Evolutionary conservation across 2,329 filamentous ascomycete species (phyloP).

Genomic region (Arthroderma sp.): DNA sequence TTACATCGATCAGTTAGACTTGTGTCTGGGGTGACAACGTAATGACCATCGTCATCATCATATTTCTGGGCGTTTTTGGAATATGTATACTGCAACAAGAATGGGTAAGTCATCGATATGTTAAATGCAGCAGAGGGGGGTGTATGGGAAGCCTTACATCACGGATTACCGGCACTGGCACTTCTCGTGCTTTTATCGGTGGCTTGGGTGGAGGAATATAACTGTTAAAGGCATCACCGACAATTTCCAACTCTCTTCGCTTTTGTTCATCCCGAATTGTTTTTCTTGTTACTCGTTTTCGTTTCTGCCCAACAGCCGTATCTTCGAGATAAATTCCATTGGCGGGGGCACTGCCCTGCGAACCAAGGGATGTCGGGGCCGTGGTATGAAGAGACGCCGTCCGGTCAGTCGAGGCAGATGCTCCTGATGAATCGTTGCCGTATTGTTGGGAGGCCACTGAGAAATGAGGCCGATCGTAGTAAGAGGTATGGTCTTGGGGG

Average conservation of each 20-base stretch:
- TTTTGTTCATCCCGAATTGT: constrained; percentile 73
- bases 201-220: constrained; percentile 82
- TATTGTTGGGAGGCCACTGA: constrained; percentile 63
- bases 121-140: too few species aligned
- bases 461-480: constrained; percentile 57
- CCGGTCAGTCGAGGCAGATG: constrained; percentile 68
- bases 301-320: constrained; percentile 66
- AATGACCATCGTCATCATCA: constrained; percentile 94
- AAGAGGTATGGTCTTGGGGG: constrained; percentile 51
- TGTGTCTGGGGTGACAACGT: constrained; percentile 79
- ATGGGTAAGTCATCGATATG: background rate
- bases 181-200: constrained; percentile 77
- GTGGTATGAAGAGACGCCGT: constrained; percentile 77
- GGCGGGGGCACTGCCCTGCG: constrained; percentile 41
- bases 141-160: constrained; percentile 37
- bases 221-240: constrained; percentile 57
- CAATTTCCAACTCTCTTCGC: constrained; percentile 56
- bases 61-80: constrained; percentile 51
- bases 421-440: constrained; percentile 51
- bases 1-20: constrained; percentile 80
- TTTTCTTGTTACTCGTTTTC: constrained; percentile 69
- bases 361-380: constrained; percentile 73
- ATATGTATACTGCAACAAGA: constrained; percentile 29
- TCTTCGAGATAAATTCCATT: constrained; percentile 53
- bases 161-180: constrained; percentile 46